Evolutionary conservation across 1,139 yeast genomes (phyloP).

Genomic region (Martiniozyma asiatica): DNA sequence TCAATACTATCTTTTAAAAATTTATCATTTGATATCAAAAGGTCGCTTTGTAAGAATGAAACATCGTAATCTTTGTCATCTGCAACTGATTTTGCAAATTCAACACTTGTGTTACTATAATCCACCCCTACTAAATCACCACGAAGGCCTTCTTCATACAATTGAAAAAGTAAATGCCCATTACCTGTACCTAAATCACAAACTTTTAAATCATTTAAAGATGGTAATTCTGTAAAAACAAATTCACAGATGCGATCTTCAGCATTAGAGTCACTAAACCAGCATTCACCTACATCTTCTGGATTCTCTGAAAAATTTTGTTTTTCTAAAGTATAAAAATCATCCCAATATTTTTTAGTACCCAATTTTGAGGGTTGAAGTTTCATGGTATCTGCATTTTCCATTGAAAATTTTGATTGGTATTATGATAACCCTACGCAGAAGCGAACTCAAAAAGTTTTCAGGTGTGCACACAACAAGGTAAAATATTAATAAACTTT

Average conservation of each 20-base stretch:
- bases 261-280: constrained; percentile 93
- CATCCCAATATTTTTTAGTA: constrained; percentile 81
- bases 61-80: constrained; percentile 28
- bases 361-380: constrained; percentile 61
- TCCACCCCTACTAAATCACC: constrained; percentile 63
- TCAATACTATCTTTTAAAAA: constrained; percentile 21
- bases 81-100: constrained; percentile 56
- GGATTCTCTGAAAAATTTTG: constrained; percentile 59
- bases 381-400: constrained; percentile 35
- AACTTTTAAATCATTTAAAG: constrained; percentile 26
- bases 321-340: constrained; percentile 65
- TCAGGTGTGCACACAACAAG: no score
- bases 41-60: constrained; percentile 35
- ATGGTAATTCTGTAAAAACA: constrained; percentile 25
- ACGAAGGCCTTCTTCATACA: constrained; percentile 46
- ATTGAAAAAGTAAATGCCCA: constrained; percentile 71
- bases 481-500: no score
- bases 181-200: constrained; percentile 93
- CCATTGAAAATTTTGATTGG: no score
- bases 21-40: constrained; percentile 24
- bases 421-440: no score
- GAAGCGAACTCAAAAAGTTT: no score
- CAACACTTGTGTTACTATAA: constrained; percentile 68
- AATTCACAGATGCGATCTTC: constrained; percentile 71
- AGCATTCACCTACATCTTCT: constrained; percentile 85